Base-by-base conservation (phyloP, 2,329 filamentous ascomycete species). In the Onygenales sp. region DNA sequence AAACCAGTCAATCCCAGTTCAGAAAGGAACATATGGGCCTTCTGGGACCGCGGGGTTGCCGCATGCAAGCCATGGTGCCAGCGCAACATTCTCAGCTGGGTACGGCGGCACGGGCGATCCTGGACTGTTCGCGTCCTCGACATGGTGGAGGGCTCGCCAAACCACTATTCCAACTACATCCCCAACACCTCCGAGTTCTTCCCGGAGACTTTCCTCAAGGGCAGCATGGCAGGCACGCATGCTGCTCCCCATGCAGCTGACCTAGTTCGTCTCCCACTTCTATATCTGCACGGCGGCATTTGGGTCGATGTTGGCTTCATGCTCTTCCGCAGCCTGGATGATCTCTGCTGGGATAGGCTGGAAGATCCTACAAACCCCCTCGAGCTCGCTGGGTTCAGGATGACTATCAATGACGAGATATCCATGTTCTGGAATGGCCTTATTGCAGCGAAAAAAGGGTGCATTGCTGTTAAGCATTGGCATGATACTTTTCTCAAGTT, bases 211-310 rank as follows among this genome's bases (percentile, higher is more conserved):
- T 73, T 77, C 53, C 68, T 73, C 31, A 65, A 73, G 9, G 61
- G 67, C 35, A 71, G 65, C 0, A 78, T 78, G 72, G 65, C 69
- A 10, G 75, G 76, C 0, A 69, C 69, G 0, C 69, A 70, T 51
- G 63, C 67, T 1, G 75, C 71, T 1, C 68, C 67, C 1, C 77
- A 80, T 55, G 69, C 67, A 0, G 72, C 73, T 2, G 78, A 80
- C 51, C 64, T 79, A 0, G 62, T 79, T 5, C 71, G 77, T 0
- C 65, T 75, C 5, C 68, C 71, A n/a, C 62, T 67, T 5, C 55
- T 76, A 11, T 66, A 65, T 49, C 55, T 59, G 13, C 67, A 72
- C 50, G 72, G 72, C 6, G 72, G 72, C 21, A 69, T 67, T 0
- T 72, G 67, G 62, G 64, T 74, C 56, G 72, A 75, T 53, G 69